Conservation (phyloP, 2,329 filamentous ascomycete genomes). For the Calonectria hongkongensis region DNA sequence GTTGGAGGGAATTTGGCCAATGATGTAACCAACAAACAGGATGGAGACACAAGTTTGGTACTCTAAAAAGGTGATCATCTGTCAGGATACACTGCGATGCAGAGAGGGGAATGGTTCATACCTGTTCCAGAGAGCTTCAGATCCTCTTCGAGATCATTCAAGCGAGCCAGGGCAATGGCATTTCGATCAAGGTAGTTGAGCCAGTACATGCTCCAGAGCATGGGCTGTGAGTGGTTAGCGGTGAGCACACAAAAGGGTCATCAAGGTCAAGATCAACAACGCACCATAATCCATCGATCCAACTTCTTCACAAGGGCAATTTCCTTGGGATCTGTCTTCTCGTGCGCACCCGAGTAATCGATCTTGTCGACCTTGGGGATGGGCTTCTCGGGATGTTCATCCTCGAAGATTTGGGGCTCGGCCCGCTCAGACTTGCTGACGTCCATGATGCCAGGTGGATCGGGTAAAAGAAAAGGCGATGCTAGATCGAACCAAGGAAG, state of each 20-base stretch:
- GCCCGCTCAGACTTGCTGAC: not conserved
- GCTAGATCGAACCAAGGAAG: conserved; percentile 2
- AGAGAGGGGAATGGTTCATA: not conserved
- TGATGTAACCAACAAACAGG: conserved; percentile 66
- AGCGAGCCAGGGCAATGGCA: conserved; percentile 65
- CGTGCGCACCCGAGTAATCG: conserved; percentile 45
- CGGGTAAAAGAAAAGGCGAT: not conserved
- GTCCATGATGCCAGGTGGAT: not conserved
- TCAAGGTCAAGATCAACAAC: not conserved
- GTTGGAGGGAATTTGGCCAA: conserved; percentile 63
- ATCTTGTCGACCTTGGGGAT: conserved; percentile 26
- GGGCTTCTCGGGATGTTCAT: conserved; percentile 24
- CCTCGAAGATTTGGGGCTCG: conserved; percentile 21
- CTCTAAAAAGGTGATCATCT: conserved; percentile 35
- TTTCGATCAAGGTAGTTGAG: conserved; percentile 67
- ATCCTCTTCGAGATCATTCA: conserved; percentile 56
- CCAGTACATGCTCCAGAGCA: conserved; percentile 63
- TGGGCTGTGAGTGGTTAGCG: conserved; percentile 42
- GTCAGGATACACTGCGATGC: not conserved
- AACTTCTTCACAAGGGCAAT: conserved; percentile 43
- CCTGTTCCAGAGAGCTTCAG: conserved; percentile 46
- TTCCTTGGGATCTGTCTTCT: conserved; percentile 41
- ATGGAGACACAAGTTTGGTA: conserved; percentile 56
- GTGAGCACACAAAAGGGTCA: not conserved
- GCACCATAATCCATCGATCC: conserved; percentile 40